These are phyloP conservation scores for Plasmodium gonderi DNA, from an alignment of 169 alveolate genomes.

Conservation along the genomic window DNA sequence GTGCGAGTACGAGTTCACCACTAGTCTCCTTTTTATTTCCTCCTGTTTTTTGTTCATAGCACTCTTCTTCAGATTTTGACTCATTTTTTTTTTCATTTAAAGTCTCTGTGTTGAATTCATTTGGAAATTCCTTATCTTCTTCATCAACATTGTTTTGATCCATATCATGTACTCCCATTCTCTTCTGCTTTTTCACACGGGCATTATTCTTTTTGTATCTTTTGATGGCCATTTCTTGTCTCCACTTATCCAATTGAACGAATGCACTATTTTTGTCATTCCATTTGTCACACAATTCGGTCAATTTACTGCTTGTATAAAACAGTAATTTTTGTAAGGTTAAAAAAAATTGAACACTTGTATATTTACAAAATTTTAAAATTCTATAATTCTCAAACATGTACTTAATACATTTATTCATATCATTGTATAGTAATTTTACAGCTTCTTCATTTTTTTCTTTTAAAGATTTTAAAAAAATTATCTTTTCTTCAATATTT, in stretches of 20 bases:
- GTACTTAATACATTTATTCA: constrained; percentile 23
- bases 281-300: constrained; percentile 43
- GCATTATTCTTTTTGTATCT: constrained; percentile 75
- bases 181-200: constrained; percentile 19
- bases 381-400: constrained; percentile 20
- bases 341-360: constrained; percentile 17
- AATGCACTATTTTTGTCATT: constrained; percentile 53
- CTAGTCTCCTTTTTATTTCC: neutral
- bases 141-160: neutral
- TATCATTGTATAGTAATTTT: constrained; percentile 43
- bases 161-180: neutral
- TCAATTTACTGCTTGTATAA: constrained; percentile 4
- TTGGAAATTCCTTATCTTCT: neutral
- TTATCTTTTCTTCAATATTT: constrained; percentile 74
- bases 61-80: neutral
- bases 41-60: constrained; percentile 3
- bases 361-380: constrained; percentile 22
- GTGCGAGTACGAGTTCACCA: constrained; percentile 79
- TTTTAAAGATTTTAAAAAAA: constrained; percentile 55
- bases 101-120: neutral
- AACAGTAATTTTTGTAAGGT: neutral
- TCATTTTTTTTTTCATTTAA: neutral
- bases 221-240: constrained; percentile 80
- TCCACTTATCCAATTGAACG: constrained; percentile 74
- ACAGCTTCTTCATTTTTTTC: constrained; percentile 70